These are phyloP conservation scores for Cordyceps cicadae DNA, from an alignment of 2,329 filamentous ascomycete genomes.

Conservation along the genomic window DNA sequence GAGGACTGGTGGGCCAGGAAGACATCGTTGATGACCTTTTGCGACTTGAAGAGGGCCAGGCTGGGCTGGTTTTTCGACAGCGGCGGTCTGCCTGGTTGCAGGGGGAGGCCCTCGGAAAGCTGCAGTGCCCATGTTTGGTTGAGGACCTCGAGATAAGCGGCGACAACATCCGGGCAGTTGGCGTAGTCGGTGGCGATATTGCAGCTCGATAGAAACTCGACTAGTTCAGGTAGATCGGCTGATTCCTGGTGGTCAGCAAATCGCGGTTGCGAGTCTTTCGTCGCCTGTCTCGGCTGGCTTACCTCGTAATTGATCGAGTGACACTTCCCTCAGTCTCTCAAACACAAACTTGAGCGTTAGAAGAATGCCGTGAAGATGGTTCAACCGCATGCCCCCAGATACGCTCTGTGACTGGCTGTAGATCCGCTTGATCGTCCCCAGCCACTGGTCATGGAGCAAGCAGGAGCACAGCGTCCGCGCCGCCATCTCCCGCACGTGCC, in stretches of 20 bases:
- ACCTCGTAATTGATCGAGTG: slow-evolving; percentile 35
- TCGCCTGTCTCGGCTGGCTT: slow-evolving; percentile 19
- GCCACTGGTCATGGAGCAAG: slow-evolving; percentile 44
- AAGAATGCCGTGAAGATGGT: slow-evolving; percentile 51
- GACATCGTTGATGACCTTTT: slow-evolving; percentile 29
- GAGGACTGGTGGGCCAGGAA: slow-evolving; percentile 23
- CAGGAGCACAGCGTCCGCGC: slow-evolving; percentile 63
- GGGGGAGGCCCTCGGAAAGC: slow-evolving; percentile 13
- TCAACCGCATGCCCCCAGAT: slow-evolving; percentile 28
- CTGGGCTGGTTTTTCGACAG: slow-evolving; percentile 15
- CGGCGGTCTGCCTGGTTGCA: slow-evolving; percentile 16
- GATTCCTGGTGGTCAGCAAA: slow-evolving; percentile 14
- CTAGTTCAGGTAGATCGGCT: slow-evolving; percentile 26
- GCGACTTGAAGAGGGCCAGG: slow-evolving; percentile 33
- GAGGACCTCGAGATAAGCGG: slow-evolving; percentile 38
- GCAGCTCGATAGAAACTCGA: slow-evolving; percentile 21
- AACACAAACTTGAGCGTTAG: slow-evolving; percentile 49
- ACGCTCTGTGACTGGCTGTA: slow-evolving; percentile 23
- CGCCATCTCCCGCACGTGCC: slow-evolving; percentile 76
- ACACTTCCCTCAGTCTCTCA: slow-evolving; percentile 43
- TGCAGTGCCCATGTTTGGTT: slow-evolving; percentile 33
- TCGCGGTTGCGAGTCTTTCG: neutral
- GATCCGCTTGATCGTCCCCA: slow-evolving; percentile 30
- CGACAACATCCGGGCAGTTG: slow-evolving; percentile 33
- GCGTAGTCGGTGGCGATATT: slow-evolving; percentile 18